A percentile compares a stretch with the other conserved stretches of the same genome.
phyloP scores from a whole-genome alignment of 768 basidiomycete species.

The Lepiota venenata region DNA sequence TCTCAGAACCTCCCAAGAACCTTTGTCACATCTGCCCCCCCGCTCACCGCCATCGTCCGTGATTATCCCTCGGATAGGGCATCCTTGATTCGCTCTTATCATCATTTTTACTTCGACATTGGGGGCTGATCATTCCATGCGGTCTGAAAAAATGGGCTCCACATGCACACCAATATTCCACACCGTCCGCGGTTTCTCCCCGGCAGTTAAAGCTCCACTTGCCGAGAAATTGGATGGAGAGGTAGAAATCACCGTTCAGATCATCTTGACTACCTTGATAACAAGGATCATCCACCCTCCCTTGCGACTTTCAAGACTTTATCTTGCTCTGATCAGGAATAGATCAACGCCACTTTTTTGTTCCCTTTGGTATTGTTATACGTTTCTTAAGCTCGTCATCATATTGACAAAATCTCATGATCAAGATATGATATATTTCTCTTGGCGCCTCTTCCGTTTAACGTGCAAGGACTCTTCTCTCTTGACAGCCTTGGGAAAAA shows the following conservation, averaged over 20 bases:
- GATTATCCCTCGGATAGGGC: background rate
- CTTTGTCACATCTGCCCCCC: too few species aligned
- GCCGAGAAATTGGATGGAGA: too few species aligned
- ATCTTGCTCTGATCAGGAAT: background rate
- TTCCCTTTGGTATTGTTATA: background rate
- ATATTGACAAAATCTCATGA: background rate
- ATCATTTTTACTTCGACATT: background rate
- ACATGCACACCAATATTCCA: background rate
- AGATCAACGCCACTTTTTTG: background rate
- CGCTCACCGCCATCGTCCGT: background rate
- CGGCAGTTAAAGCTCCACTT: too few species aligned
- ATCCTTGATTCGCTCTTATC: constrained; percentile 1
- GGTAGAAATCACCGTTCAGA: too few species aligned
- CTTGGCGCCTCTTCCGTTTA: background rate
- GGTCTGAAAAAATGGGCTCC: background rate
- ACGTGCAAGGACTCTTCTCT: background rate
- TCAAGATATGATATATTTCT: background rate
- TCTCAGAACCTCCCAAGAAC: too few species aligned
- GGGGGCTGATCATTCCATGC: background rate
- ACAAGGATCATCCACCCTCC: too few species aligned
- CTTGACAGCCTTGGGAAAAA: background rate
- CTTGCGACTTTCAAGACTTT: too few species aligned
- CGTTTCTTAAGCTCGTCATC: background rate
- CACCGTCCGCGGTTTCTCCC: background rate
- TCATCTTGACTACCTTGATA: too few species aligned